A percentile compares a stretch with the other conserved stretches of the same genome.
These are phyloP conservation scores for Cenchrus purpureus DNA, from an alignment of 176 grass and related monocot species.

Conservation along the genomic window DNA sequence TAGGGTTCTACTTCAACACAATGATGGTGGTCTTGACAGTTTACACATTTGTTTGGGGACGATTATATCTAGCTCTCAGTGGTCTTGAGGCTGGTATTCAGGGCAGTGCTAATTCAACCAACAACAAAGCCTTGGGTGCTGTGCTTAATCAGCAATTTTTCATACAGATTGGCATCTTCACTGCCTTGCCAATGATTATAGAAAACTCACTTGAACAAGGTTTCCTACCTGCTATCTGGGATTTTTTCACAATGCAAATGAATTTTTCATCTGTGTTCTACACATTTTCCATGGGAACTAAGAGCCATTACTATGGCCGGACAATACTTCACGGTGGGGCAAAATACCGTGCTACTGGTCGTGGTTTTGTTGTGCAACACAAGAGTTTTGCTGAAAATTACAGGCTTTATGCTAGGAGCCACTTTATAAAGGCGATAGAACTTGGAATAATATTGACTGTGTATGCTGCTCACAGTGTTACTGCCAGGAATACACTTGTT, in stretches of 20 bases:
- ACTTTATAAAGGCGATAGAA: conserved; percentile 98
- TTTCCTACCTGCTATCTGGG: conserved; percentile 86
- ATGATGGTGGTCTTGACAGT: conserved; percentile 97
- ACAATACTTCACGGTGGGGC: conserved; percentile 99
- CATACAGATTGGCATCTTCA: conserved; percentile 92
- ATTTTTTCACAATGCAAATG: conserved; percentile 97
- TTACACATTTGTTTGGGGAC: conserved; percentile 95
- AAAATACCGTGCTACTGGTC: conserved; percentile 93
- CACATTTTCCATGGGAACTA: conserved; percentile 98
- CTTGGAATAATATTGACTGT: conserved; percentile 90
- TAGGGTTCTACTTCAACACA: conserved; percentile 99
- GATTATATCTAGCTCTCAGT: conserved; percentile 88
- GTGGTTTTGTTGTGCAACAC: conserved; percentile 98
- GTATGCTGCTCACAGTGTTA: conserved; percentile 87
- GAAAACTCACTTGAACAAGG: conserved; percentile 92
- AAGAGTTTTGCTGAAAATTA: conserved; percentile 98
- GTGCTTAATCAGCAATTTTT: conserved; percentile 93
- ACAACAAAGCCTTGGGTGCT: conserved; percentile 81
- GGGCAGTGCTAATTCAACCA: conserved; percentile 70
- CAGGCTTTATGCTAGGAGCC: conserved; percentile 90
- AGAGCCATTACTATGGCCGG: conserved; percentile 89
- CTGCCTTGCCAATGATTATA: conserved; percentile 93
- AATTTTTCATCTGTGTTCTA: conserved; percentile 92
- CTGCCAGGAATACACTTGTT: conserved; percentile 77
- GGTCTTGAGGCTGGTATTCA: conserved; percentile 87